phyloP scores from a whole-genome alignment of 345 rosid genomes.

The Citrus inodora region DNA sequence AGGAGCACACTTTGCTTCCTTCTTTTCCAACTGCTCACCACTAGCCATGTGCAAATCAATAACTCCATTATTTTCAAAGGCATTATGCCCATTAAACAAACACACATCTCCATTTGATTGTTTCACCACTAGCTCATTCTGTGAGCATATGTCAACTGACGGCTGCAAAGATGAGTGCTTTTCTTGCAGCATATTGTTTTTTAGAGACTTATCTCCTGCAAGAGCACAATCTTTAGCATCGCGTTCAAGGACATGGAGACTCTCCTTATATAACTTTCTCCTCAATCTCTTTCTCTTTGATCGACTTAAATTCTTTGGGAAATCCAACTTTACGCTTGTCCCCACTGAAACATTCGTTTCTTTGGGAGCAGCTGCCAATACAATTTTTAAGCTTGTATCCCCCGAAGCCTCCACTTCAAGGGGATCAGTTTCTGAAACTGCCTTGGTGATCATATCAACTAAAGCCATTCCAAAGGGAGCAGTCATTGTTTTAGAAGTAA shows the following conservation, averaged over 20 bases:
- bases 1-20: constrained; percentile 4
- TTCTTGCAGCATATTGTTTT: not conserved
- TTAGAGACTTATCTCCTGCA: not conserved
- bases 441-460: constrained; percentile 4
- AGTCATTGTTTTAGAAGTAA: not conserved
- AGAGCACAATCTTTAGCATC: not conserved
- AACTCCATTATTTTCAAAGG: not conserved
- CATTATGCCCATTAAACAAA: not conserved
- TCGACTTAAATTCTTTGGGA: not conserved
- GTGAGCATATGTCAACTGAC: not conserved
- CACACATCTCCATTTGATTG: not conserved
- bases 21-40: not conserved
- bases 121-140: not conserved
- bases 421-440: not conserved
- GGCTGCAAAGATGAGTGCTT: not conserved
- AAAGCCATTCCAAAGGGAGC: not conserved
- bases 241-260: not conserved
- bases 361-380: not conserved
- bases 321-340: not conserved
- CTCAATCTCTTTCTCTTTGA: not conserved
- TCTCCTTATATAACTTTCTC: constrained; percentile 13
- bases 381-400: not conserved
- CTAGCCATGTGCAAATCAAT: not conserved
- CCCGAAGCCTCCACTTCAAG: not conserved
- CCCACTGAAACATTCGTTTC: not conserved